A percentile compares a stretch with the other conserved stretches of the same genome.
phyloP scores from a whole-genome alignment of 2,329 filamentous ascomycete species.

The Fusarium sp. region DNA sequence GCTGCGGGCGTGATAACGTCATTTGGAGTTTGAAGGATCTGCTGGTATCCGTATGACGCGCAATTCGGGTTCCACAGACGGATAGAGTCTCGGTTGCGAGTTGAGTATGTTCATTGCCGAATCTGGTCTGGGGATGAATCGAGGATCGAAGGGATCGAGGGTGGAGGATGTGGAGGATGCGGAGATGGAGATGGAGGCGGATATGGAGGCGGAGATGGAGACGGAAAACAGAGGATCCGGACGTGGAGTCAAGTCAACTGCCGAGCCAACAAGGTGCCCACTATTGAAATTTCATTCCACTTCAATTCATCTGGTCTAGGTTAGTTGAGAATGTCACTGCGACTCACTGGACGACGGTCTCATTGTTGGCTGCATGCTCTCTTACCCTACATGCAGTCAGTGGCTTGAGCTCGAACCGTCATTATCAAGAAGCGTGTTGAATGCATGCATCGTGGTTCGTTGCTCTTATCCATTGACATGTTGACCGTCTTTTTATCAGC shows the following conservation, averaged over 20 bases:
- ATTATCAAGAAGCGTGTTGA: neutral
- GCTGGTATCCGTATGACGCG: conserved; percentile 1
- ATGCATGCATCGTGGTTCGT: neutral
- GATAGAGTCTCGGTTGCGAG: neutral
- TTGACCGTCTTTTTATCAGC: neutral
- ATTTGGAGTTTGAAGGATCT: neutral
- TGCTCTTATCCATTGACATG: neutral
- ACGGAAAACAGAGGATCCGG: neutral
- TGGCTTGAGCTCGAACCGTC: neutral
- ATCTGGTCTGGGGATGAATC: neutral
- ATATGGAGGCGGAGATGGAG: neutral
- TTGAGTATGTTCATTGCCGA: neutral
- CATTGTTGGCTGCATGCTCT: neutral
- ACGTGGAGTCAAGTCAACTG: neutral
- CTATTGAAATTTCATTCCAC: neutral
- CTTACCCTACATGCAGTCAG: neutral
- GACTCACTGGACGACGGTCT: neutral
- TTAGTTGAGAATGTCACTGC: neutral
- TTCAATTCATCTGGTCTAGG: neutral
- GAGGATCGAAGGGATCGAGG: neutral
- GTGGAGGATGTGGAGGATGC: neutral
- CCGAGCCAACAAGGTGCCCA: neutral
- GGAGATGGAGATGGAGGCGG: neutral
- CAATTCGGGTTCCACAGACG: neutral
- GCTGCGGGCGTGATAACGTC: neutral